Evolutionary conservation across 768 basidiomycete genomes (phyloP).

Genomic region (Rubroboletus pulcherrimus): DNA sequence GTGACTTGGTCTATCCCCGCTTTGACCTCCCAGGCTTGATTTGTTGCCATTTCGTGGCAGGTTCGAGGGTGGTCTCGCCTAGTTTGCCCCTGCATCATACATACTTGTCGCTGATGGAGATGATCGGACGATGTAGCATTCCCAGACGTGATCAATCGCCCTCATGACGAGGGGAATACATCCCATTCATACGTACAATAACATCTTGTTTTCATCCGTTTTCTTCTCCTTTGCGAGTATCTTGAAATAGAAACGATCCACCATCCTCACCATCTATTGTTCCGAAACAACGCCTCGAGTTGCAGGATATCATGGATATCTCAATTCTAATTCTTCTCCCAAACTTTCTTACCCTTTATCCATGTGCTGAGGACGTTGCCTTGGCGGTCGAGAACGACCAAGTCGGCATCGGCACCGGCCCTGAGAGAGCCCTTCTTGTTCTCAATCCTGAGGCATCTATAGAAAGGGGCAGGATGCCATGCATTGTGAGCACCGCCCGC

Average conservation of each 20-base stretch:
- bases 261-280: background rate
- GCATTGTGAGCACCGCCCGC: background rate
- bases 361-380: constrained; percentile 70
- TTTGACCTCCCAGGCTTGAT: background rate
- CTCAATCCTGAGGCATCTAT: constrained; percentile 73
- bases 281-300: background rate
- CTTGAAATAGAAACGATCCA: background rate
- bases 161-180: background rate
- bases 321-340: constrained; percentile 41
- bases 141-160: too few species aligned
- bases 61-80: background rate
- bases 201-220: background rate
- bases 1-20: background rate
- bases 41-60: too few species aligned
- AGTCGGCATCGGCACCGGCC: constrained; percentile 82
- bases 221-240: background rate
- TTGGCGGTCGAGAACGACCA: constrained; percentile 67
- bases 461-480: background rate
- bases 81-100: background rate
- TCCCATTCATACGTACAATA: background rate
- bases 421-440: constrained; percentile 76
- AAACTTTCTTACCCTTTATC: constrained; percentile 74
- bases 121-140: background rate
- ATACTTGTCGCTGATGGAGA: too few species aligned
- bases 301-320: background rate